Conservation (phyloP, 129 eudicot species). For the Helianthus tuberosus region DNA sequence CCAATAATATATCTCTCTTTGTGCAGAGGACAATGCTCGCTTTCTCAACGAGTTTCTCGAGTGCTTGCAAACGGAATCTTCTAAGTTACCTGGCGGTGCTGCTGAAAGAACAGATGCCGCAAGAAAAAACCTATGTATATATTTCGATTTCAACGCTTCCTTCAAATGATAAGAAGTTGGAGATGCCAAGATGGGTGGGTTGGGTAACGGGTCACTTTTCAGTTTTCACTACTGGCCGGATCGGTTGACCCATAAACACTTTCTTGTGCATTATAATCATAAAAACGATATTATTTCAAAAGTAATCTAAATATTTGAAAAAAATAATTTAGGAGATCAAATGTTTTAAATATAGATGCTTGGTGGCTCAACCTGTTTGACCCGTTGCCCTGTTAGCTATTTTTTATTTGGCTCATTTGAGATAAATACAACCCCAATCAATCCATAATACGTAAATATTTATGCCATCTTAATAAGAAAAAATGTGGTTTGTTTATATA, state of each 20-base stretch:
- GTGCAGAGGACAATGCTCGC: slow-evolving; percentile 63
- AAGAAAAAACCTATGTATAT: slow-evolving; percentile 57
- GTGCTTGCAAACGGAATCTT: slow-evolving; percentile 47
- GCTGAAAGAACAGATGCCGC: slow-evolving; percentile 46
- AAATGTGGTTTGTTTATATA: neutral
- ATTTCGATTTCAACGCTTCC: slow-evolving; percentile 9
- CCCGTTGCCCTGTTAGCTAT: too few species aligned
- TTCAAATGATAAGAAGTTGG: neutral
- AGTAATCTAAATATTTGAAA: neutral
- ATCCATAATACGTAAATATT: too few species aligned
- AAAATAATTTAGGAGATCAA: neutral
- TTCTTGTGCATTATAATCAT: neutral
- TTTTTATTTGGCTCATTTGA: too few species aligned
- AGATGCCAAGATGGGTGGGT: slow-evolving; percentile 3
- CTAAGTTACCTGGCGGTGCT: slow-evolving; percentile 13
- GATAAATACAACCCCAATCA: too few species aligned
- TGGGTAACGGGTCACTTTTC: neutral
- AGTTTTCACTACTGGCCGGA: too few species aligned
- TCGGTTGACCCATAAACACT: neutral
- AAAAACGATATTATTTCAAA: neutral
- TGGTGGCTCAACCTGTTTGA: too few species aligned
- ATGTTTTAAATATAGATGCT: too few species aligned
- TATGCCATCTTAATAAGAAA: neutral
- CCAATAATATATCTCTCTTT: slow-evolving; percentile 1
- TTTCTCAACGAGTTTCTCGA: slow-evolving; percentile 57